Evolutionary conservation across 148 eudicot species (phyloP).

Genomic region (Dianthus caryophyllus): DNA sequence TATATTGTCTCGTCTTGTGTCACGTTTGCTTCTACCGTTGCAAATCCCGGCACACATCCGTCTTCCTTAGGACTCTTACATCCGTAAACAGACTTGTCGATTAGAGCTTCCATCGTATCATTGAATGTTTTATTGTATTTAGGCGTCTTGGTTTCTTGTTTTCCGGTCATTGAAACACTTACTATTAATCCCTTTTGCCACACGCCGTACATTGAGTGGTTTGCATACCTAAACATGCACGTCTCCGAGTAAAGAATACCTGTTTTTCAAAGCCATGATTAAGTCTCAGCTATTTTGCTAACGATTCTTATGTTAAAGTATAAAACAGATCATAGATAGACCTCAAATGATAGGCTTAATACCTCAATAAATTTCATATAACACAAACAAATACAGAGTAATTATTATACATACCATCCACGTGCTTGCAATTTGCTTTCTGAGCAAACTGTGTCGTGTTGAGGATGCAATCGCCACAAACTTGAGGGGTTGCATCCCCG

Average conservation of each 20-base stretch:
- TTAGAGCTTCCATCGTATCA: constrained; percentile 5
- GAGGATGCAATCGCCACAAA: constrained; percentile 5
- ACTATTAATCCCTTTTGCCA: constrained; percentile 3
- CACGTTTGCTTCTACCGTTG: constrained; percentile 15
- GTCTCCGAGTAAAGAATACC: neutral
- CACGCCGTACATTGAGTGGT: constrained; percentile 9
- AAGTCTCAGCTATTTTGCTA: no score
- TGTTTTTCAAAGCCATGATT: no score
- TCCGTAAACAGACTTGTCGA: neutral
- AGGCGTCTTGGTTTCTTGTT: neutral
- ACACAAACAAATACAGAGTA: no score
- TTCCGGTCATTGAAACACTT: neutral
- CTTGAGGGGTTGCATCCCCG: neutral
- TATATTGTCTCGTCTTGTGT: constrained; percentile 12
- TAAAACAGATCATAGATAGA: no score
- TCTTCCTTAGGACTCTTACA: neutral
- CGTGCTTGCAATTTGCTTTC: neutral
- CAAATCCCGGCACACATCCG: constrained; percentile 3
- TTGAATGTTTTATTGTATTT: constrained; percentile 15
- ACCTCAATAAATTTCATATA: no score
- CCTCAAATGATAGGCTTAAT: no score
- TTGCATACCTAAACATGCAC: constrained; percentile 3
- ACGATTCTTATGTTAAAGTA: no score
- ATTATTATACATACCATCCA: no score
- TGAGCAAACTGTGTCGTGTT: constrained; percentile 1